Base-by-base conservation (phyloP, 345 rosid species). In the Citrus trifoliata region DNA sequence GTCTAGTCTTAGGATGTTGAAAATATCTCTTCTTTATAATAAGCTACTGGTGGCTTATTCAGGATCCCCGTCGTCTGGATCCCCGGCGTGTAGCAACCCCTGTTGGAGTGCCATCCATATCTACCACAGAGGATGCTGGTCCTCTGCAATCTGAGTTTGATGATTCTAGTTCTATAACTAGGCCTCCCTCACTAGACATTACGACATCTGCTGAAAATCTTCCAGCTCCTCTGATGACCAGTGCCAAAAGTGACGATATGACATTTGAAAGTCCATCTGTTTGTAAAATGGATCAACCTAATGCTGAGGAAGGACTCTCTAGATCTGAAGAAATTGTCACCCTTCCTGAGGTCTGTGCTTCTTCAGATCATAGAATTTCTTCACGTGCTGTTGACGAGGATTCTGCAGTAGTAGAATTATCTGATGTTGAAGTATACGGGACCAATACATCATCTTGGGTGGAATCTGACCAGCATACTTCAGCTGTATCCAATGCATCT, bases 61-160 rank as follows among this genome's bases (percentile, higher is more conserved):
- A 96, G 99, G 99, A 96, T 90, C 97, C 97, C 25, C 99, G 99
- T 70, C 97, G 97, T 83, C 80, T 92, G 82, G 99, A 96, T 87
- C 99, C 99, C 48, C 91, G 99, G 63, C 91, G 92, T 77, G 35
- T 79, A 80, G 76, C 84, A 65, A 73, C 90, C 80, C 68, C 91
- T 40, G 80, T 70, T 81, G 97, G 84, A 83, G 77, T 84, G 70
- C 74, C 86, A 58, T 82, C 88, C 55, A 24, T 83, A 27, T 84
- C 90, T 72, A 66, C 78, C 78, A 68, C 77, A 65, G 95, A 89
- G 80, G 93, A 89, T 71, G 60, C 76, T 76, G 87, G 83, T 79
- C 46, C 86, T 58, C 65, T 82, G 56, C 80, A 81, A 69, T 56
- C 85, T 69, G 90, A 89, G 74, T 79, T 86, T 83, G 95, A 93